Conservation (phyloP, 2,329 filamentous ascomycete genomes). For the Colletotrichum cuscutae region DNA sequence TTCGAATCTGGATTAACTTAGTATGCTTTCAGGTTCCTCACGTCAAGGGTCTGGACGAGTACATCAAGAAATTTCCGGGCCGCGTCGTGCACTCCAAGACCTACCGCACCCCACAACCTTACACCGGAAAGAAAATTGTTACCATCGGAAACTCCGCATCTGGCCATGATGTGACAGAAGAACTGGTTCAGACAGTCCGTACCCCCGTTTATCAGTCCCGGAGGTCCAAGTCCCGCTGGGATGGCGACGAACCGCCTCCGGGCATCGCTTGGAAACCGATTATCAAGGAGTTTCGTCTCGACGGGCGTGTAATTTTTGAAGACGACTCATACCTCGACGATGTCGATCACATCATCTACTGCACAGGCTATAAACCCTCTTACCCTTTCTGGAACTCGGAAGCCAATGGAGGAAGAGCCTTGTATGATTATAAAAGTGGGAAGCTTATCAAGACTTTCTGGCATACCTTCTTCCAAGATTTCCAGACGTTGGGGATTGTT, state of each 20-base stretch:
- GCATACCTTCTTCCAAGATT: constrained; percentile 63
- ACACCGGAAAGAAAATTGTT: constrained; percentile 47
- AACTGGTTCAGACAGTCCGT: constrained; percentile 48
- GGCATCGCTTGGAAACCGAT: constrained; percentile 66
- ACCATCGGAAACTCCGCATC: constrained; percentile 58
- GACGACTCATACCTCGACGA: constrained; percentile 48
- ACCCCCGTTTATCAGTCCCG: constrained; percentile 63
- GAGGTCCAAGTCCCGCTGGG: constrained; percentile 59
- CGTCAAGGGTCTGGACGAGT: constrained; percentile 55
- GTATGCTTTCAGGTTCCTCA: constrained; percentile 50
- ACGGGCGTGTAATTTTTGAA: constrained; percentile 55
- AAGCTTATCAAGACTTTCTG: constrained; percentile 58
- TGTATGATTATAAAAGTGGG: constrained; percentile 61
- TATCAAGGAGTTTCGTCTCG: constrained; percentile 54
- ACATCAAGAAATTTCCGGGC: constrained; percentile 49
- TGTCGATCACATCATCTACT: constrained; percentile 53
- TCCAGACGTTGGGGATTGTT: constrained; percentile 59
- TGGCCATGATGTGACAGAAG: constrained; percentile 51
- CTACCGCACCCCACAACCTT: constrained; percentile 52
- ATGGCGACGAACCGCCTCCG: constrained; percentile 55
- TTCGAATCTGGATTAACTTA: neutral
- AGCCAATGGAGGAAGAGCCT: constrained; percentile 51
- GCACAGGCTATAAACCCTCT: constrained; percentile 54
- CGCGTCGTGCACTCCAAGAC: constrained; percentile 57
- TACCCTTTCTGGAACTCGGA: constrained; percentile 61